Evolutionary conservation across 352 stramenopile genomes (phyloP).

Genomic region (Blastocystis hominis): DNA sequence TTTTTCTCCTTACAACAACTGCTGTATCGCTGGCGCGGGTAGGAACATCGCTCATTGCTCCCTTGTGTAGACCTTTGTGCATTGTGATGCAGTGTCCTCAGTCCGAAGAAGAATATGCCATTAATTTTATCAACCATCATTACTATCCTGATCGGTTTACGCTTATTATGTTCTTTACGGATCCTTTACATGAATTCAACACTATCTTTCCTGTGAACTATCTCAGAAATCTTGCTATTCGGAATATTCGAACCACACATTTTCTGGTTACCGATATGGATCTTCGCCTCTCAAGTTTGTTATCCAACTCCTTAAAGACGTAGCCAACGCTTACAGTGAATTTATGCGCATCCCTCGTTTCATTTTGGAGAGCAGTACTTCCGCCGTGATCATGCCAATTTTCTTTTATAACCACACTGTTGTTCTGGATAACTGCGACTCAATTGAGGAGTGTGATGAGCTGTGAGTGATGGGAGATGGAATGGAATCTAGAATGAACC

Average conservation of each 20-base stretch:
- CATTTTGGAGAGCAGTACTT: background rate
- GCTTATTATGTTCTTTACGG: slow-evolving; percentile 9
- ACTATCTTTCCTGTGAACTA: slow-evolving; percentile 28
- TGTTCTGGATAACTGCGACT: slow-evolving; percentile 15
- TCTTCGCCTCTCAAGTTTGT: slow-evolving; percentile 6
- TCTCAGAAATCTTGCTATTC: slow-evolving; percentile 49
- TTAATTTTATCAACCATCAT: slow-evolving; percentile 16
- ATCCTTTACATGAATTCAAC: background rate
- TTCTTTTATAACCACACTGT: slow-evolving; percentile 53
- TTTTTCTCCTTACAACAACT: slow-evolving; percentile 31
- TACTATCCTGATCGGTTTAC: background rate
- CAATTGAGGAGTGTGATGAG: slow-evolving; percentile 4
- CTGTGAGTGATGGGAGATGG: background rate
- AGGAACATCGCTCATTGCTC: background rate
- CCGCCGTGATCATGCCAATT: slow-evolving; percentile 18
- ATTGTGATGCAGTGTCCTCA: slow-evolving; percentile 31
- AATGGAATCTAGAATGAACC: background rate
- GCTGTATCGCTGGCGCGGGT: slow-evolving; percentile 23
- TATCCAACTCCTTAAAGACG: background rate
- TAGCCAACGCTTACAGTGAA: slow-evolving; percentile 7
- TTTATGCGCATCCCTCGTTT: background rate
- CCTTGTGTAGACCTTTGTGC: background rate
- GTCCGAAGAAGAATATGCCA: background rate
- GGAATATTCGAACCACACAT: slow-evolving; percentile 43
- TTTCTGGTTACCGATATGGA: slow-evolving; percentile 54